Base-by-base conservation (phyloP, 2,329 filamentous ascomycete species). In the Fusarium haematococcum region DNA sequence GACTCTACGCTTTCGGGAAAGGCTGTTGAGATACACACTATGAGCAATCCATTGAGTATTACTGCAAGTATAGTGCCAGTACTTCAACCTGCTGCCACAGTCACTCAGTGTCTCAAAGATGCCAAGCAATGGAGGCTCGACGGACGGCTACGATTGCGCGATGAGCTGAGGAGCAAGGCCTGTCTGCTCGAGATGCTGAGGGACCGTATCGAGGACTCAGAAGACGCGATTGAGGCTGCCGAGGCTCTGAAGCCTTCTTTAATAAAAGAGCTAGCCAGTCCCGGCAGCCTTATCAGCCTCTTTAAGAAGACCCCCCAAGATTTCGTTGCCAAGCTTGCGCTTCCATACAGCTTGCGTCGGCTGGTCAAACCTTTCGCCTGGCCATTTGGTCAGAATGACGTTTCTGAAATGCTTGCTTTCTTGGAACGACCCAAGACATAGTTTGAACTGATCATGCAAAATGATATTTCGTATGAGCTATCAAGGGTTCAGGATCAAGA, bases 141-240 rank as follows among this genome's bases (percentile, higher is more conserved):
- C 54, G n/a, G 65, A 70, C 59, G 68, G n/a, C 27, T 58, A 23
- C 37, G 39, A 27, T 54, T 59, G 13, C 68, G 56, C 25, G 56
- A 70, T 25, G 68, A 65, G 45, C 65, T 65, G 18, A 60, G 65
- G 16, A 61, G 56, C 25, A 56, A 16, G 4, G 30, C 39, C 10
- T 70, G 68, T 13, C 39, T 62, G 16, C 45, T 70, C 9, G 68
- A 68, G 20, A 70, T 68, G 56, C 30, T 65, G 5, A 54, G 65
- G 5, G 68, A 62, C n/a, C 68, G 60, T 23, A 13, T 70, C 14
- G 65, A 65, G n/a, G 60, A 70, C 25, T 20, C 14, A 8, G 48
- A 61, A 13, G 54, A 64, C 1, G 25, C 41, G 13, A 11, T 45
- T 18, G 65, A 64, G 11, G 11, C 30, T 8, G 32, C n/a, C 11